Base-by-base conservation (phyloP, 1,284 basidiomycete genomes). In the Ustilago sp. region DNA sequence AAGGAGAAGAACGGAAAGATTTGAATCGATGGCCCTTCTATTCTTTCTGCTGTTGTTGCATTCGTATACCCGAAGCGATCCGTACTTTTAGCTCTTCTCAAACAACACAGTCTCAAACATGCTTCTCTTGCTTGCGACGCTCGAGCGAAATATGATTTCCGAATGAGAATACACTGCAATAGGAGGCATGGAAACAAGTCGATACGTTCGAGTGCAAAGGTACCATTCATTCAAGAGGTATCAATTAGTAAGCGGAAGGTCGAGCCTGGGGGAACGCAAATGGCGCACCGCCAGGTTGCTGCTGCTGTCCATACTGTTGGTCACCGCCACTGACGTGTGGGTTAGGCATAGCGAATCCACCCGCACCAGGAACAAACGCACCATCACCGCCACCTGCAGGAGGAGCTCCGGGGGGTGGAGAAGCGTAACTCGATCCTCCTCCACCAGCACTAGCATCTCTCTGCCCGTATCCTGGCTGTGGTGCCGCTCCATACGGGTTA, bases 261-360 rank as follows among this genome's bases (percentile, higher is more conserved):
- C 56, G 45, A 19, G 70, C 57, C 47, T 67, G 57, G 13, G 70
- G 64, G 48, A 73, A 72, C 8, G 56, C 69, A 32, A 72, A 73
- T 32, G 63, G 60, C 35, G 66, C 34, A 54, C 48, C 11, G 34
- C 54, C 43, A 3, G n/a, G 19, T 39, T 68, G 65, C 15, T 62
- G 62, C 23, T 36, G 59, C 23, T 47, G 55, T 35, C 8, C 38
- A 8, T 28, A 17, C 32, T 34, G 35, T 4, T 59, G 59, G 11
- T 34, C 47, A 3, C 34, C 64, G 8, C 47, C 63, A 2, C 59
- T 56, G 9, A 56, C 13, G 7, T 71, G 53, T 13, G 74, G 65
- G 28, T 53, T 77, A 17, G 76, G 76, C 72, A 78, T 78, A 34
- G 72, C 72, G 28, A 78, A 78, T 4, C 76, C 76, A 9, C 72